Conservation (phyloP, 805 yeast genomes). For the Suhomyces xylopsoci region DNA sequence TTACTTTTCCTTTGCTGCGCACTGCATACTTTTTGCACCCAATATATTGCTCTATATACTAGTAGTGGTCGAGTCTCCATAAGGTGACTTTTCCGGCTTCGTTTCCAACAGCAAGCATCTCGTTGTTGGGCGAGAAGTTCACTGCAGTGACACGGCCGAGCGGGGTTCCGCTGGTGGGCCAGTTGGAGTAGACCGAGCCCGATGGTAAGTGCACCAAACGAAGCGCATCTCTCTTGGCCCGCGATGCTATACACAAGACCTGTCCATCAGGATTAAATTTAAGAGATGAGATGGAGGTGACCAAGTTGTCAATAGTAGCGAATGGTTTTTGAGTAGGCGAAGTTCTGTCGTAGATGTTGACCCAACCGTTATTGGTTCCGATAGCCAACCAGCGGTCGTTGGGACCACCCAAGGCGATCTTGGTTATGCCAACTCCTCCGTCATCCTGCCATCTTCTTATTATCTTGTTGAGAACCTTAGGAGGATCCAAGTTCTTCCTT, state of each 20-base stretch:
- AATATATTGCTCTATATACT: slow-evolving; percentile 4
- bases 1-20: not conserved
- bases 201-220: slow-evolving; percentile 84
- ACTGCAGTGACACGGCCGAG: slow-evolving; percentile 87
- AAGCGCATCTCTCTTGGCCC: slow-evolving; percentile 82
- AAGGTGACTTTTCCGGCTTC: slow-evolving; percentile 87
- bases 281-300: slow-evolving; percentile 73
- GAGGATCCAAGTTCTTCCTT: not conserved
- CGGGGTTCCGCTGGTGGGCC: slow-evolving; percentile 98
- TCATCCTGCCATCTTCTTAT: slow-evolving; percentile 77
- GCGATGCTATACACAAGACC: slow-evolving; percentile 76
- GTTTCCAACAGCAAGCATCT: slow-evolving; percentile 85
- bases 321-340: slow-evolving; percentile 43
- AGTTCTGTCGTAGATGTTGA: slow-evolving; percentile 72
- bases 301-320: slow-evolving; percentile 70
- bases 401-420: slow-evolving; percentile 66
- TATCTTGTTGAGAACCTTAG: slow-evolving; percentile 38
- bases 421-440: slow-evolving; percentile 81
- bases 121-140: slow-evolving; percentile 75
- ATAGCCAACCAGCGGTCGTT: slow-evolving; percentile 80
- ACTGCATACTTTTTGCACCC: not conserved
- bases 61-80: slow-evolving; percentile 81
- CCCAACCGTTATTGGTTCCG: slow-evolving; percentile 87
- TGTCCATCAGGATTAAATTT: slow-evolving; percentile 87
- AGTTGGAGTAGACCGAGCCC: slow-evolving; percentile 81